Evolutionary conservation across 805 yeast species (phyloP), one percentile per base, ranked within the genome.

Genomic region (Saccharomycopsis synnaedendra): DNA sequence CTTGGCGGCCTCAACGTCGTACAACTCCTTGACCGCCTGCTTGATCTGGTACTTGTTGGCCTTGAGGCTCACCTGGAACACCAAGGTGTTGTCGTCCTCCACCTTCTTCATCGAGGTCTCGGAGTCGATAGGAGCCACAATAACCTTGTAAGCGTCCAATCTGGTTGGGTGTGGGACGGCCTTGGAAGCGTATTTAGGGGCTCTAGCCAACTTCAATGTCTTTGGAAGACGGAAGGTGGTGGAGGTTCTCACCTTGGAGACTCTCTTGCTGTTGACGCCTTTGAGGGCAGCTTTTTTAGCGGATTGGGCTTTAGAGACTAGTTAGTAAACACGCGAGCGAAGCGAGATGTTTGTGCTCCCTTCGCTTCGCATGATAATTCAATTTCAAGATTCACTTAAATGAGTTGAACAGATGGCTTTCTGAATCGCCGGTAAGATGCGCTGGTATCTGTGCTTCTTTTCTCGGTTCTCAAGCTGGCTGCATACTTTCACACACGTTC

Each of bases 71-170:
- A 93, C 98, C 76, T 85, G 94, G 90, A 93, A 89, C 60, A 93
- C 98, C 69, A 93, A 82, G 66, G 95, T 93, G 94, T 93, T 93
- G 76, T 95, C 87, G 70, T 88, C 96, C 80, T 93, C 98, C 68
- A 93, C 96, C 80, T 87, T 86, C 85, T 93, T 90, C 85, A 93
- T 88, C 68, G 98, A 96, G 62, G 96, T 86, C 80, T 93, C 98
- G 64, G 95, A 80, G 71, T 90, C 90, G 74, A 90, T 81, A 77
- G 97, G 97, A 63, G 86, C 76, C 71, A 85, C 84, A 68, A 93
- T 81, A 68, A 88, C 74, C 76, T 86, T 87, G 93, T 85, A 84
- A 66, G 94, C 85, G 72, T 93, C 98, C 68, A 86, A 72, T 81
- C 97, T 93, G 75, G 83, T 80, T 82, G 82, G 84, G 78, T 93